phyloP scores from a whole-genome alignment of 495 filamentous ascomycete species.

The Penicillium verhagenii region DNA sequence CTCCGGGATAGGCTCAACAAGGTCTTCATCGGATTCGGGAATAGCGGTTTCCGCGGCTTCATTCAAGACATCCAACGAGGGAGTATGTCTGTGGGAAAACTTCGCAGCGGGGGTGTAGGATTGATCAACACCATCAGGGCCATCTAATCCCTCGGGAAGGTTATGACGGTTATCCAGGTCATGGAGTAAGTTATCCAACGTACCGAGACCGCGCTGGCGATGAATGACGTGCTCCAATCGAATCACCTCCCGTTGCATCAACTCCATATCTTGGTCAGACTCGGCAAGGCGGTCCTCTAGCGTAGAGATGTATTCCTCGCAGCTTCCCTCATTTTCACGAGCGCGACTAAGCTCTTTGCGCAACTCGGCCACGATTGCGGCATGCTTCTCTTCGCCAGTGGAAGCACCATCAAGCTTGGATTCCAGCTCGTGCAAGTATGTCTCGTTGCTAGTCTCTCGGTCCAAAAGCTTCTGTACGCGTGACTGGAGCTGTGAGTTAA shows the following conservation, averaged over 20 bases:
- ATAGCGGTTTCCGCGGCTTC: conserved; percentile 53
- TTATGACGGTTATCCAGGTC: conserved; percentile 83
- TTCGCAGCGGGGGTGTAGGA: conserved; percentile 12
- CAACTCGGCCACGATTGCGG: conserved; percentile 77
- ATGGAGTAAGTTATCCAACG: conserved; percentile 86
- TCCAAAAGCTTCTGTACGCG: conserved; percentile 88
- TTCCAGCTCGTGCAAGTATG: conserved; percentile 89
- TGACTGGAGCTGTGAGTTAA: conserved; percentile 83
- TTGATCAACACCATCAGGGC: conserved; percentile 23
- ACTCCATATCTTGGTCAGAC: conserved; percentile 89
- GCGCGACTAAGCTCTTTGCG: conserved; percentile 88
- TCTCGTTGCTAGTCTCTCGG: conserved; percentile 83
- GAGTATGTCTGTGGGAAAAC: conserved; percentile 33
- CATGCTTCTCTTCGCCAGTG: conserved; percentile 89
- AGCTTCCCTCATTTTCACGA: conserved; percentile 83
- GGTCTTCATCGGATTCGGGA: conserved; percentile 53
- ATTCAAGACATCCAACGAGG: conserved; percentile 46
- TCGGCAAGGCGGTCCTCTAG: conserved; percentile 95
- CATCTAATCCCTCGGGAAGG: conserved; percentile 23
- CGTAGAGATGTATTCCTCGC: conserved; percentile 96
- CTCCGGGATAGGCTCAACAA: conserved; percentile 52
- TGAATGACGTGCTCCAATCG: conserved; percentile 93
- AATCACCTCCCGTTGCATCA: conserved; percentile 96
- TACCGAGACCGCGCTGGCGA: conserved; percentile 90
- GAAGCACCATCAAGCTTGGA: conserved; percentile 83